These are phyloP conservation scores for Gnomoniopsis smithogilvyi DNA, from an alignment of 2,329 filamentous ascomycete species.

Conservation along the genomic window DNA sequence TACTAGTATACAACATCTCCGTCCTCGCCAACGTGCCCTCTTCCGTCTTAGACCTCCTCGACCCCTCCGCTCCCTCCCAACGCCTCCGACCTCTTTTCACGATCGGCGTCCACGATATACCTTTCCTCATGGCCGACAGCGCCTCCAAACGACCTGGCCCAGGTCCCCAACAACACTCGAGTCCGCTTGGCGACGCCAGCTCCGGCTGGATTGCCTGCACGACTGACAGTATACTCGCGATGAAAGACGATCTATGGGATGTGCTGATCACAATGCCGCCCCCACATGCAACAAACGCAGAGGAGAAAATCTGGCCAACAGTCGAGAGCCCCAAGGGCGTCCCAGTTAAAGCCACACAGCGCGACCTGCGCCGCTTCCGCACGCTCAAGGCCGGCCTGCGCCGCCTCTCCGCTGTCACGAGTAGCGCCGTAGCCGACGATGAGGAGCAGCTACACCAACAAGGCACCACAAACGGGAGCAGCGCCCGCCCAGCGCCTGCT, in stretches of 20 bases:
- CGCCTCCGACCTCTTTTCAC: conserved; percentile 84
- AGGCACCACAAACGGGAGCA: conserved; percentile 1
- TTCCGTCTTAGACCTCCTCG: conserved; percentile 67
- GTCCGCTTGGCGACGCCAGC: conserved; percentile 43
- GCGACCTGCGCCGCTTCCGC: conserved; percentile 79
- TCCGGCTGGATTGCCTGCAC: conserved; percentile 91
- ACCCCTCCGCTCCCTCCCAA: conserved; percentile 56
- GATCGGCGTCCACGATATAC: conserved; percentile 89
- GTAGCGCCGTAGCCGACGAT: conserved; percentile 17
- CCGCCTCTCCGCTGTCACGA: conserved; percentile 33
- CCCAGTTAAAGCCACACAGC: conserved; percentile 79
- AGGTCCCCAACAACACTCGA: conserved; percentile 10
- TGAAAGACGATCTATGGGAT: conserved; percentile 86
- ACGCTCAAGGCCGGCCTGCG: conserved; percentile 63
- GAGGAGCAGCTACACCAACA: not conserved
- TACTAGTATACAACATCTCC: conserved; percentile 84
- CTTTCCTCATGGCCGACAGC: conserved; percentile 64
- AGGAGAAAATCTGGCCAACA: conserved; percentile 69
- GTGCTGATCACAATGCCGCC: conserved; percentile 80
- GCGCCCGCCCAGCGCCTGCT: conserved; percentile 8
- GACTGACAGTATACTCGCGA: conserved; percentile 86
- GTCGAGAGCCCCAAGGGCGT: conserved; percentile 64
- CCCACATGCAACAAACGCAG: conserved; percentile 52
- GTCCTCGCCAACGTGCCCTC: conserved; percentile 84
- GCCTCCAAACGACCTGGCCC: conserved; percentile 35